phyloP scores from a whole-genome alignment of 495 filamentous ascomycete species.

The Penicillium salamii region DNA sequence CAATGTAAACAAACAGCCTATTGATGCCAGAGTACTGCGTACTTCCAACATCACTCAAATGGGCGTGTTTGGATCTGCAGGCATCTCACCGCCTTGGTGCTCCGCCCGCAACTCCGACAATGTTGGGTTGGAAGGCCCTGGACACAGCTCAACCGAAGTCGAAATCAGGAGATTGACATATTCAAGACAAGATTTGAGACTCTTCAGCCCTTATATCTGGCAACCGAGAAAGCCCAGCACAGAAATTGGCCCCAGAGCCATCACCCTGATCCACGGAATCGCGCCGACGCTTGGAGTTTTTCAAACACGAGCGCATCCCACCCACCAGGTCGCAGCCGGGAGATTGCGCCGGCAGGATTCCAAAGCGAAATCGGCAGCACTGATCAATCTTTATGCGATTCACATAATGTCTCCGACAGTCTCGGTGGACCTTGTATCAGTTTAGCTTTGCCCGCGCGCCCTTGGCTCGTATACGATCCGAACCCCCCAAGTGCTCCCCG shows the following conservation, averaged over 20 bases:
- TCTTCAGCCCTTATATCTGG: neutral
- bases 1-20: no score
- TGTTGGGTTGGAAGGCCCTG: no score
- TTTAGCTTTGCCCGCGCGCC: constrained; percentile 18
- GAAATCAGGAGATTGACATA: neutral
- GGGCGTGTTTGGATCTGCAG: neutral
- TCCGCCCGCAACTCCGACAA: constrained; percentile 9
- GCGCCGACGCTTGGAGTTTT: constrained; percentile 1
- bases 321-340: neutral
- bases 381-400: constrained; percentile 5
- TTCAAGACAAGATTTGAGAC: neutral
- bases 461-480: constrained; percentile 10
- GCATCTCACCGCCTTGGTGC: constrained; percentile 10
- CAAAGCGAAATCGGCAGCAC: neutral
- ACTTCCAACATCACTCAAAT: no score
- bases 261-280: constrained; percentile 1
- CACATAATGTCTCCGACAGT: constrained; percentile 26
- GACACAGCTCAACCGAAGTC: no score
- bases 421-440: constrained; percentile 18
- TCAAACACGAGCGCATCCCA: neutral
- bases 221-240: neutral
- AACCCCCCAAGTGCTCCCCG: neutral
- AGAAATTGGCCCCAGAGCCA: neutral
- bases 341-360: neutral
- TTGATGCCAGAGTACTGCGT: no score